Evolutionary conservation across 208 protist species (phyloP), one percentile per base, ranked within the genome.

Genomic region (Phytomonas sp.): DNA sequence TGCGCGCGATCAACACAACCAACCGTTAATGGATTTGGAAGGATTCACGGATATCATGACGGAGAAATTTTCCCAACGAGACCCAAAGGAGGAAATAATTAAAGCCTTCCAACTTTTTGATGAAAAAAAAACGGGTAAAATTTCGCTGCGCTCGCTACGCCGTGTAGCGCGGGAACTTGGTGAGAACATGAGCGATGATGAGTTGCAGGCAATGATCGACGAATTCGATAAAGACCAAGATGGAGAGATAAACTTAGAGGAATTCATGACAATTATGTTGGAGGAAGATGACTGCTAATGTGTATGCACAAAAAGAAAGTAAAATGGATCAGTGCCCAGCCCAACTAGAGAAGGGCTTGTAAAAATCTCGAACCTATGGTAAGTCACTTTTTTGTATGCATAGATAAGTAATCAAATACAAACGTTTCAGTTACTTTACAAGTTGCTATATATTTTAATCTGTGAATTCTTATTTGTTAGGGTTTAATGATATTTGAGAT

Each of bases 181-280:
- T 29, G 97, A 99, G 71, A 97, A 95, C 77, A 95, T 98, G 85
- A 90, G 82, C 42, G 98, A 99, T 52, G 96, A 99, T 42, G 97
- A 99, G 79, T 80, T 99, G 33, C 91, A 98, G 78, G 97, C 92
- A 26, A 99, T 99, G 97, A 98, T 99, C 73, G 97, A 98, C 66
- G 96, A 98, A 78, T 98, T 98, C 67, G 97, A 99, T 72, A 83
- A 75, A 6, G 95, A 99, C 69, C 83, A 96, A 69, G 97, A 98
- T 75, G 95, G 95, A 0, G 89, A 98, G 78, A 98, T 98, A 69
- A 97, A 95, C 77, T 72, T 94, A 26, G 92, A 97, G 34, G 97
- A 98, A 80, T 98, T 98, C 66, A 75, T 98, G 12, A 87, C 89
- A 36, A 98, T 98, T 64, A 98, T 98, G 97, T 88, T 93, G 29